A percentile compares a stretch with the other conserved stretches of the same genome.
phyloP scores from a whole-genome alignment of 805 yeast genomes.

The Wickerhamiella allomyrinae region DNA sequence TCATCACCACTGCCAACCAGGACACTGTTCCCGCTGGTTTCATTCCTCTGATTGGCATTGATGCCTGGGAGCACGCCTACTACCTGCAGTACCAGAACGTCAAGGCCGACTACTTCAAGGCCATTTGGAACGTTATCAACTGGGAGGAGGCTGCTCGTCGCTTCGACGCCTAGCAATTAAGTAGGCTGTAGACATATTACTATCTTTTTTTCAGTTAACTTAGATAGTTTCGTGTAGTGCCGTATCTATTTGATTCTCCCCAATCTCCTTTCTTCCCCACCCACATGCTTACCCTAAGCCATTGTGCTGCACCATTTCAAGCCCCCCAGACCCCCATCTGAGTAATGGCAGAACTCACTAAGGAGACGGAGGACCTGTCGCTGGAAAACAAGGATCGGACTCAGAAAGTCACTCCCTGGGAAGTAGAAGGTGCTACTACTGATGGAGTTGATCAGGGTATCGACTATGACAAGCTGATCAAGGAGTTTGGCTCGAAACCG shows the following conservation, averaged over 20 bases:
- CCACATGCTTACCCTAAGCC: too few species aligned
- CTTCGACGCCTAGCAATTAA: slow-evolving; percentile 13
- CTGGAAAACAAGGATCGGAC: slow-evolving; percentile 5
- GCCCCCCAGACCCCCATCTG: neutral
- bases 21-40: slow-evolving; percentile 64
- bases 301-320: too few species aligned
- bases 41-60: slow-evolving; percentile 73
- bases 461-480: slow-evolving; percentile 78
- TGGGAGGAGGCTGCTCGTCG: slow-evolving; percentile 83
- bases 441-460: slow-evolving; percentile 85
- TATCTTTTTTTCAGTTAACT: slow-evolving; percentile 4
- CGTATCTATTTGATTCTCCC: too few species aligned
- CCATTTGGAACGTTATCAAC: slow-evolving; percentile 88
- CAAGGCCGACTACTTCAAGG: slow-evolving; percentile 82
- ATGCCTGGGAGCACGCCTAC: slow-evolving; percentile 96
- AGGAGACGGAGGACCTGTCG: slow-evolving; percentile 11
- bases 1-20: slow-evolving; percentile 72
- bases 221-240: too few species aligned
- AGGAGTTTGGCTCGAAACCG: slow-evolving; percentile 71
- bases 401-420: slow-evolving; percentile 89
- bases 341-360: slow-evolving; percentile 14
- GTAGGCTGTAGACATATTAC: too few species aligned
- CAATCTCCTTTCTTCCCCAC: too few species aligned
- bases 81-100: slow-evolving; percentile 86
- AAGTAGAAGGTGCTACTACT: slow-evolving; percentile 95